phyloP scores from a whole-genome alignment of 1,284 basidiomycete species.

The Malassezia arunalokei region DNA sequence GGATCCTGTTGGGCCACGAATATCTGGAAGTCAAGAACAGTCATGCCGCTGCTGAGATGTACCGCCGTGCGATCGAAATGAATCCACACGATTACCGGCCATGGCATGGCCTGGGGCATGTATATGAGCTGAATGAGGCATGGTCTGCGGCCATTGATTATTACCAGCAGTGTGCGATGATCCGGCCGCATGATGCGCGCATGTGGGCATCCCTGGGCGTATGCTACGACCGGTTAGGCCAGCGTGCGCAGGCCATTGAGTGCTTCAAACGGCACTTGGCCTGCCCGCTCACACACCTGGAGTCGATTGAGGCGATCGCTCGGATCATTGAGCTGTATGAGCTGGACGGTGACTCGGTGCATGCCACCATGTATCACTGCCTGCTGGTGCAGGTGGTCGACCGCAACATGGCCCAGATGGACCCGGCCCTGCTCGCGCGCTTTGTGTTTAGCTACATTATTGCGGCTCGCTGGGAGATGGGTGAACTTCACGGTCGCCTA shows the following conservation, averaged over 20 bases:
- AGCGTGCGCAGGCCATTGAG: conserved; percentile 28
- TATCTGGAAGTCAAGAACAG: conserved; percentile 98
- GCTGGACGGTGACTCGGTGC: conserved; percentile 23
- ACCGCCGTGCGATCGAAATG: conserved; percentile 85
- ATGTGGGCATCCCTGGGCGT: conserved; percentile 90
- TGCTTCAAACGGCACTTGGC: conserved; percentile 42
- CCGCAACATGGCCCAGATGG: conserved; percentile 17
- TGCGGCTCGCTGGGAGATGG: conserved; percentile 42
- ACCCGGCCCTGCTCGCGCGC: conserved; percentile 27
- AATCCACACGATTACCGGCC: conserved; percentile 82
- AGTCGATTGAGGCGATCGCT: conserved; percentile 29
- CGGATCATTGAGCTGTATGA: conserved; percentile 40
- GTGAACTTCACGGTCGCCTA: conserved; percentile 26
- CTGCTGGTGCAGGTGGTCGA: conserved; percentile 40
- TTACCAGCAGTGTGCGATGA: conserved; percentile 84
- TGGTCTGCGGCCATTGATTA: conserved; percentile 91
- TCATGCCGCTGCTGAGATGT: conserved; percentile 94
- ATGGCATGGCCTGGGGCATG: conserved; percentile 96
- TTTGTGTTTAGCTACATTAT: conserved; percentile 36
- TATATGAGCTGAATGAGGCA: conserved; percentile 92
- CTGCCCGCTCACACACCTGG: conserved; percentile 34
- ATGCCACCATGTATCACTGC: conserved; percentile 34
- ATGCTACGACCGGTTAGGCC: conserved; percentile 75
- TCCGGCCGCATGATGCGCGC: conserved; percentile 85
- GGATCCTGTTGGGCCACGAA: conserved; percentile 99